Percentiles rank a stretch among this genome's conserved stretches.
These are phyloP conservation scores for Gelatoporia subvermispora DNA, from an alignment of 768 basidiomycete species.

Conservation along the genomic window DNA sequence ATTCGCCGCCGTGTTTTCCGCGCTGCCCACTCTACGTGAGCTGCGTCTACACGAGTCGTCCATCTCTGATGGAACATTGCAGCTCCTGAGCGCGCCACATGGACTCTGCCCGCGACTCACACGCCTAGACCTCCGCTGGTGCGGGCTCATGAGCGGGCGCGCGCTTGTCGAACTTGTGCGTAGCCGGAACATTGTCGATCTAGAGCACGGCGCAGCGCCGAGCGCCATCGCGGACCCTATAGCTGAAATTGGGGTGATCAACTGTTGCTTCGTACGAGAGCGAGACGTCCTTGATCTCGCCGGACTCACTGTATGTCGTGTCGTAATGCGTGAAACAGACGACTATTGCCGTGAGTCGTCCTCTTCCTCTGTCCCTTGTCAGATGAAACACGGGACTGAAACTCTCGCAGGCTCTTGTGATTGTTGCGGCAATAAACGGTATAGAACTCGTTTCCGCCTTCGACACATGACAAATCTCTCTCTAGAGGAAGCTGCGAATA, in stretches of 20 bases:
- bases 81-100: constrained; percentile 31
- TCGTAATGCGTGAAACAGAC: constrained; percentile 34
- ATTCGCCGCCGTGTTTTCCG: constrained; percentile 31
- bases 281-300: constrained; percentile 49
- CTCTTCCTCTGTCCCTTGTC: not conserved
- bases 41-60: constrained; percentile 56
- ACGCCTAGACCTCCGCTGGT: constrained; percentile 55
- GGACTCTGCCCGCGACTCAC: constrained; percentile 42
- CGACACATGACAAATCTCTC: constrained; percentile 24
- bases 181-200: constrained; percentile 27
- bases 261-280: constrained; percentile 54
- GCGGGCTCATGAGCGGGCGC: constrained; percentile 45
- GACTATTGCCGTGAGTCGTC: constrained; percentile 52
- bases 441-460: constrained; percentile 46
- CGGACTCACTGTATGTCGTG: constrained; percentile 39
- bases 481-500: constrained; percentile 7
- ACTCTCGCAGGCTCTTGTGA: constrained; percentile 34
- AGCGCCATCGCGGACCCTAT: constrained; percentile 26
- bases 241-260: constrained; percentile 44
- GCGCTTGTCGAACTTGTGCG: constrained; percentile 47
- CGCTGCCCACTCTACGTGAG: constrained; percentile 38
- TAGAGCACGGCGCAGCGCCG: not conserved
- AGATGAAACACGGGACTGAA: not conserved
- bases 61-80: constrained; percentile 43
- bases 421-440: constrained; percentile 54